Percentiles rank a stretch among this genome's conserved stretches.
These are phyloP conservation scores for Prunella vulgaris DNA, from an alignment of 257 asterid species.

Conservation along the genomic window DNA sequence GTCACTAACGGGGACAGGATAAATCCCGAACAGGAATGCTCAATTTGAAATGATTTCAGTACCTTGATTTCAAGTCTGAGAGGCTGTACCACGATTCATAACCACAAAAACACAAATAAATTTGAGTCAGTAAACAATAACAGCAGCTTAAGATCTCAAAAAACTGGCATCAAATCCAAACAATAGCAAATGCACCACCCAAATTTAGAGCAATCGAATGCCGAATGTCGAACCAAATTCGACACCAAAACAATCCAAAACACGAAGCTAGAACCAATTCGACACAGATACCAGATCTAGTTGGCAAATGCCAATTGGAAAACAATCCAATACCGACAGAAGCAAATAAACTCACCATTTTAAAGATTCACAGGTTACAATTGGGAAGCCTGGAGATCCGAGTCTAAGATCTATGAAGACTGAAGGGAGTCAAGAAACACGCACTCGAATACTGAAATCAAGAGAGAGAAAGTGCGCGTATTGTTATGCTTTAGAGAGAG, in stretches of 20 bases:
- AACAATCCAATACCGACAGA: conserved; percentile 11
- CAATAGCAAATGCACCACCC: conserved; percentile 24
- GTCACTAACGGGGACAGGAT: background rate
- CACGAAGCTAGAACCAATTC: conserved; percentile 4
- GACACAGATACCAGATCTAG: conserved; percentile 35
- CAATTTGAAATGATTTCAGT: conserved; percentile 12
- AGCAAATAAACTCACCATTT: conserved; percentile 44
- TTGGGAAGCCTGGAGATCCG: conserved; percentile 30
- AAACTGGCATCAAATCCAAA: conserved; percentile 15
- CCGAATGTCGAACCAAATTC: conserved; percentile 10
- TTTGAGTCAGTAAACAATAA: conserved; percentile 24
- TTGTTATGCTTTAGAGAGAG: conserved; percentile 2
- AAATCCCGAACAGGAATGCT: conserved; percentile 2
- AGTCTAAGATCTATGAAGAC: conserved; percentile 29
- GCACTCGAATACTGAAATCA: conserved; percentile 33
- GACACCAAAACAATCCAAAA: conserved; percentile 13
- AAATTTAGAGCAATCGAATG: conserved; percentile 23
- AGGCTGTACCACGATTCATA: conserved; percentile 42
- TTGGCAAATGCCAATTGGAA: conserved; percentile 18
- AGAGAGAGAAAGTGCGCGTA: conserved; percentile 38
- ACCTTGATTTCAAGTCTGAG: conserved; percentile 62
- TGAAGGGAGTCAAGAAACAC: conserved; percentile 21
- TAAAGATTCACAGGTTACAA: conserved; percentile 24
- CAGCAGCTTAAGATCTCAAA: conserved; percentile 32
- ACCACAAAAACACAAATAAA: conserved; percentile 8